These are phyloP conservation scores for Ogataea pini DNA, from an alignment of 805 yeast genomes.

Conservation along the genomic window DNA sequence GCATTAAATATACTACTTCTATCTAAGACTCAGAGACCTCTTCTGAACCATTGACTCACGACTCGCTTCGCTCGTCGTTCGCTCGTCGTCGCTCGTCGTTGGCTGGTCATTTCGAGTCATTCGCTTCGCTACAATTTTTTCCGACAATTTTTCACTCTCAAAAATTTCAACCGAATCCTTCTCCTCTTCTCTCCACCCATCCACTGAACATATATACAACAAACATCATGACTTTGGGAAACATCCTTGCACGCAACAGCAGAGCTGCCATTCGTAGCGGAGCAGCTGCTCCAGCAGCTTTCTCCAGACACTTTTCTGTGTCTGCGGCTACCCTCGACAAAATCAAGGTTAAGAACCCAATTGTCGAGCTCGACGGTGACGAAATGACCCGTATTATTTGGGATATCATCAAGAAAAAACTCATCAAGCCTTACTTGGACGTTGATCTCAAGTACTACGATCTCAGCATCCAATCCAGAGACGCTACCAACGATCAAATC, in stretches of 20 bases:
- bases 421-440: conserved; percentile 68
- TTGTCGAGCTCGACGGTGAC: conserved; percentile 82
- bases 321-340: conserved; percentile 41
- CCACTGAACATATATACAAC: not conserved
- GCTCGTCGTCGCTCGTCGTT: too few relatives aligned
- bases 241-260: conserved; percentile 2
- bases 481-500: conserved; percentile 68
- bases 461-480: conserved; percentile 67
- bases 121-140: not conserved
- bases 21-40: too few relatives aligned
- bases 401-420: conserved; percentile 68
- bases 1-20: too few relatives aligned
- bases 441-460: conserved; percentile 77
- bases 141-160: not conserved
- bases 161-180: too few relatives aligned
- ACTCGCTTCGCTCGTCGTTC: conserved; percentile 3
- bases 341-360: conserved; percentile 69
- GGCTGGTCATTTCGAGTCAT: too few relatives aligned
- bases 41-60: too few relatives aligned
- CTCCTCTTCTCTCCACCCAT: not conserved
- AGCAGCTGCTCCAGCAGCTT: not conserved
- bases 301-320: conserved; percentile 27
- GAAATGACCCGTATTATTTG: conserved; percentile 87
- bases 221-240: conserved; percentile 1
- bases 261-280: not conserved